Base-by-base conservation (phyloP, 163 green algal genomes). In the Volvox carteri region DNA sequence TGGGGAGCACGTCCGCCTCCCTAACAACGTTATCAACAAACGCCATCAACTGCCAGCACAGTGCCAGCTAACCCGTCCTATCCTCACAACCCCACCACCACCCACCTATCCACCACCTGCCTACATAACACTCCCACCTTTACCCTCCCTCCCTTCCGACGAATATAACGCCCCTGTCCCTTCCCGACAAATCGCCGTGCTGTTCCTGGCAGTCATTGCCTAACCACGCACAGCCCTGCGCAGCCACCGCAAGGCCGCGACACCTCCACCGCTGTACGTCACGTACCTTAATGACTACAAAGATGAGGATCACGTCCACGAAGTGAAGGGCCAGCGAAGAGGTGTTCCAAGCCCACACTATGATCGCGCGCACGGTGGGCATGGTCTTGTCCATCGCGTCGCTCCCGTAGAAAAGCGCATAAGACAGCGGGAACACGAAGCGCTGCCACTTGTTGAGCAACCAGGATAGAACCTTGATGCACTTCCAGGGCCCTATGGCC, bases 251-350 rank as follows among this genome's bases (percentile, higher is more conserved):
- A n/a, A n/a, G n/a, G n/a, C n/a, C n/a, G n/a, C n/a, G n/a, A n/a
- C n/a, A n/a, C n/a, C n/a, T n/a, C n/a, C n/a, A n/a, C n/a, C n/a
- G n/a, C n/a, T n/a, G n/a, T n/a, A n/a, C n/a, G n/a, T n/a, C n/a
- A 85, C 84, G 41, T 39, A 89, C 84, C 5, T 83, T 81, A 28
- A 89, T 89, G 28, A 89, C 84, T 5, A 37, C 50, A 16, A 89
- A 89, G 84, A 81, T 84, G 16, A 89, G 84, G 70, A 89, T 89
- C 46, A 89, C 84, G 50, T 89, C 84, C 68, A 89, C 84, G 23
- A 89, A 89, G 52, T 89, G 84, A 52, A 89, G 70, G 35, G 68
- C 84, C 16, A 89, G 70, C 1, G 65, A 80, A 33, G 23, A 28
- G 8, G 81, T 87, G 62, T 87, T 87, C 81, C 81, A 87, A 1